phyloP scores from a whole-genome alignment of 2,329 filamentous ascomycete genomes.

The Cytospora schulzeri region DNA sequence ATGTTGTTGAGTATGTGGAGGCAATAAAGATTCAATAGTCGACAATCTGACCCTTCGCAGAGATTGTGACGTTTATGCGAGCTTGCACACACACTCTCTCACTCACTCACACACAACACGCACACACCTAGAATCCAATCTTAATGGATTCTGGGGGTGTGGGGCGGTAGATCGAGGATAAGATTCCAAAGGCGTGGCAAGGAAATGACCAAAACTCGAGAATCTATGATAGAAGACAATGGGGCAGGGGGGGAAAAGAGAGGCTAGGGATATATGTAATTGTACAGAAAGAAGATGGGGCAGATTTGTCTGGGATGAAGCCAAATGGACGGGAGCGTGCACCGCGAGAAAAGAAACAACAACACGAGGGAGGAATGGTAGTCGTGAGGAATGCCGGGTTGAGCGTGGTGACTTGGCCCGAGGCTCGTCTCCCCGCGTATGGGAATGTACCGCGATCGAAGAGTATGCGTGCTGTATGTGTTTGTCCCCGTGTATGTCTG shows the following conservation, averaged over 20 bases:
- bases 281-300: background rate
- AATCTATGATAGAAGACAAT: background rate
- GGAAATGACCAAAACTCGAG: conserved; percentile 3
- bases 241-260: conserved; percentile 9
- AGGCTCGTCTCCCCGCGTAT: background rate
- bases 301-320: background rate
- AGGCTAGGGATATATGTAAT: conserved; percentile 22
- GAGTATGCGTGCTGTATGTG: background rate
- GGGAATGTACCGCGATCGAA: conserved; percentile 12
- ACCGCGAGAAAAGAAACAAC: conserved; percentile 18
- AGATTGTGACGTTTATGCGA: background rate
- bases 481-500: conserved; percentile 2
- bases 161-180: background rate
- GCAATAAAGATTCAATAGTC: background rate
- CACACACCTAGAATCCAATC: background rate
- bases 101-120: too few species aligned
- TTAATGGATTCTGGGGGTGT: background rate
- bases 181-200: background rate
- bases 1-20: conserved; percentile 8
- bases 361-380: conserved; percentile 28
- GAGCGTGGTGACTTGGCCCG: conserved; percentile 12
- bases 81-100: background rate
- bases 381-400: conserved; percentile 21
- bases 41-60: background rate
- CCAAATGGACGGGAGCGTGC: background rate